Base-by-base conservation (phyloP, 768 basidiomycete species). In the Phylloporus arenicola region DNA sequence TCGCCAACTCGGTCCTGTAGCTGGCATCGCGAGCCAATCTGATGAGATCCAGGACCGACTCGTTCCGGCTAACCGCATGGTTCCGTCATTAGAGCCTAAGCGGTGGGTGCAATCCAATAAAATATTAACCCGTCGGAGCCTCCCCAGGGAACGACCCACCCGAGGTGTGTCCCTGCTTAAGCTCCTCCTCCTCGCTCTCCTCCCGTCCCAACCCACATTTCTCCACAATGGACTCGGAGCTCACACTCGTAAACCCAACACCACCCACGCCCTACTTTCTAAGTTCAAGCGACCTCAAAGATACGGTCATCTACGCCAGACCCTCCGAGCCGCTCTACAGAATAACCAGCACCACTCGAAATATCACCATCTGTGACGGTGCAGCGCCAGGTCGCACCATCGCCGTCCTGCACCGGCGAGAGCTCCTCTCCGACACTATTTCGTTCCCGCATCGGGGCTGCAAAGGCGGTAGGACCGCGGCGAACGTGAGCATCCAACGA, bases 181-280 rank as follows among this genome's bases (percentile, higher is more conserved):
- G n/a, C 13, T 27, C 34, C 11, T 22, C 22, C 17, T 14, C 6
- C 19, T 27, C 12, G 8, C 19, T 14, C 20, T 40, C 20, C 19
- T 33, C 27, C 40, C 31, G 11, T 6, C 37, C 27, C 22, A 29
- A n/a, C 17, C 7, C 10, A 8, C 3, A n/a, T 16, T 4, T 29
- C 8, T n/a, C 14, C n/a, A 13, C 17, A 43, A 68, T 67, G 65
- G 63, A 67, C 45, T 67, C 65, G 11, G 14, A 58, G 13, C 11
- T 50, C 40, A 67, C 65, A 1, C 67, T 67, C 39, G 67, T 67
- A 13, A 55, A 45, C 33, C 43, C 49, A 10, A 3, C 46, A 7
- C 63, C 63, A 17, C 65, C 67, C 20, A 68, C 61, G 12, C 1
- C 47, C 35, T 68, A 68, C 55, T 67, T 54, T 35, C 27, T 67